Evolutionary conservation across 208 protist species (phyloP).

Genomic region (Acanthamoeba quina): DNA sequence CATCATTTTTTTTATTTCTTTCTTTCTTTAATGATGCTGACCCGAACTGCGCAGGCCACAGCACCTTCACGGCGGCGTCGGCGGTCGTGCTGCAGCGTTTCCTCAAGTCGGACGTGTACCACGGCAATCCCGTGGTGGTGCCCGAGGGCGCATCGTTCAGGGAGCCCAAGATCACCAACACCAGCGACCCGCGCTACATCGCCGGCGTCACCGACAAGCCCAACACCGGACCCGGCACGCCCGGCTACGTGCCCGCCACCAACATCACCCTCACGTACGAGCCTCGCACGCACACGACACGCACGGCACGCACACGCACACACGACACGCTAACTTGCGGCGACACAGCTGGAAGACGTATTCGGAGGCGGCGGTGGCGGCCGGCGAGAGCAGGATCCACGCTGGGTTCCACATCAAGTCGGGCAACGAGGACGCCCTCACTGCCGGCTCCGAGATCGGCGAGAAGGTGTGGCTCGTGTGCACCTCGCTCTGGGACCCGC

Average conservation of each 20-base stretch:
- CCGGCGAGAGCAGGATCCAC: conserved; percentile 16
- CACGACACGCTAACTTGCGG: background rate
- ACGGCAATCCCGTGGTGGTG: background rate
- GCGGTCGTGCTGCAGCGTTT: conserved; percentile 37
- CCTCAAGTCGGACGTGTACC: conserved; percentile 9
- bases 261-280: background rate
- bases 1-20: background rate
- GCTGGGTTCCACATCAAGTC: conserved; percentile 30
- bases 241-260: conserved; percentile 33
- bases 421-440: background rate
- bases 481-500: no score
- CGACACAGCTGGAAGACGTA: conserved; percentile 52
- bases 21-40: background rate
- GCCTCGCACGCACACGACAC: background rate
- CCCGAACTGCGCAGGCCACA: background rate
- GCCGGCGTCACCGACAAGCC: conserved; percentile 20
- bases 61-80: conserved; percentile 1
- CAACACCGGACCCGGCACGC: conserved; percentile 32
- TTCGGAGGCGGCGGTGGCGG: conserved; percentile 4
- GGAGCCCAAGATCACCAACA: conserved; percentile 45
- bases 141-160: background rate
- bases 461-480: no score
- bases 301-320: background rate
- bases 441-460: background rate
- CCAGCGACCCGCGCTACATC: conserved; percentile 26